Evolutionary conservation across 192 early-diverging fungal genomes (phyloP), one percentile per base, ranked within the genome.

Genomic region (Gigaspora rosea): DNA sequence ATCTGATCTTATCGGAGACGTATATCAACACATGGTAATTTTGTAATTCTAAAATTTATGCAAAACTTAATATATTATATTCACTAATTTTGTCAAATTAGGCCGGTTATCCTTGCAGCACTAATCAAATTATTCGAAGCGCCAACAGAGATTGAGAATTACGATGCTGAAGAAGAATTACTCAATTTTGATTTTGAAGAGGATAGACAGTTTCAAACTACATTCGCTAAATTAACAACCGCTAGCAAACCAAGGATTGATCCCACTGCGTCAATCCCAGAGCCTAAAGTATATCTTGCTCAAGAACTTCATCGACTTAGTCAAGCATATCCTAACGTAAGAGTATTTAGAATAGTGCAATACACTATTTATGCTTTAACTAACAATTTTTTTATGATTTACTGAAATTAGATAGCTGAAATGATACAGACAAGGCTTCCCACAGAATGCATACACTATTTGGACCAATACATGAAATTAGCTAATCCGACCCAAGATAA

Each of bases 181-280:
- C 86, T 90, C 68, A 84, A 86, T 48, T 82, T 91, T 2, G 95
- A 96, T 81, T 85, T 95, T 57, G 94, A 95, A 68, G 85, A 86
- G 49, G 92, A 93, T 9, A 85, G 88, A 1, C 94, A 94, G 15
- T 95, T 95, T 77, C 93, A 95, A 78, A 92, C 93, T 20, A 89
- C 91, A 49, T 98, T 92, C 85, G 84, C 94, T 4, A 88, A 90
- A 56, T 84, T 97, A 49, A 86, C 91, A 13, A 91, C 95, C 0
- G 84, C 92, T 22, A 84, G 89, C 20, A 88, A 87, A 10, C 72
- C 88, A 50, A 88, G 88, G 69, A 79, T 85, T n/a, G 91, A 94
- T 71, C 88, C 89, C n/a, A 86, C 88, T 41, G 86, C 90, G 22
- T 78, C 71, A 46, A 79, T 94, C 59, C 41, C 77, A 18, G 84